Evolutionary conservation across 164 flowering plant species (phyloP).

Genomic region (Sedum album): DNA sequence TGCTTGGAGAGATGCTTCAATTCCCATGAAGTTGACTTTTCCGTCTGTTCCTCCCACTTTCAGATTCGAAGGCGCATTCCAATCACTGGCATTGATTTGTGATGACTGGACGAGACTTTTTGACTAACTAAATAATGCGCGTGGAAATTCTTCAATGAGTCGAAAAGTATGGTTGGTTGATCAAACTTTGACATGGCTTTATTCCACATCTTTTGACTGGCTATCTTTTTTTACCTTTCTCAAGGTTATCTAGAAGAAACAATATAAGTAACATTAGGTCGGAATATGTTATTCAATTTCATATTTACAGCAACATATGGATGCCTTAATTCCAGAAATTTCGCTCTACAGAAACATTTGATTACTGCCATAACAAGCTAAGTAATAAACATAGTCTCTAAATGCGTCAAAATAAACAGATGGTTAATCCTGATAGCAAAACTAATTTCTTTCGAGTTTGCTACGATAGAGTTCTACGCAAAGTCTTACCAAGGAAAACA

Average conservation of each 20-base stretch:
- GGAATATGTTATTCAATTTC: too few relatives aligned
- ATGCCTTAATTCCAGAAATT: too few relatives aligned
- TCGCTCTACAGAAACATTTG: too few relatives aligned
- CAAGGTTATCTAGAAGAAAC: too few relatives aligned
- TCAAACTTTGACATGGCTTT: not conserved
- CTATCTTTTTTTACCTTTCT: not conserved
- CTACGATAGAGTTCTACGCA: too few relatives aligned
- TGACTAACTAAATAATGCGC: not conserved
- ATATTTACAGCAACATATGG: too few relatives aligned
- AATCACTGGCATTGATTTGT: not conserved
- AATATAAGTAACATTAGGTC: too few relatives aligned
- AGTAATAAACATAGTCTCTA: too few relatives aligned
- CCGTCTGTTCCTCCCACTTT: not conserved
- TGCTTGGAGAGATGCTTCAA: not conserved
- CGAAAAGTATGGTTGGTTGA: not conserved
- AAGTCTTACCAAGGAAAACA: not conserved
- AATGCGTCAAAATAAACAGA: too few relatives aligned
- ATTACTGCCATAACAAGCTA: too few relatives aligned
- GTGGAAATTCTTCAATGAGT: not conserved
- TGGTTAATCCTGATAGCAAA: too few relatives aligned
- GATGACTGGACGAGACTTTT: not conserved
- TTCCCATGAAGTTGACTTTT: not conserved
- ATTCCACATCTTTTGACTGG: not conserved
- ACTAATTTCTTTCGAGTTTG: too few relatives aligned
- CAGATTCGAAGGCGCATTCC: not conserved